phyloP scores from a whole-genome alignment of 805 yeast species.

The Wickerhamiella nectarea region DNA sequence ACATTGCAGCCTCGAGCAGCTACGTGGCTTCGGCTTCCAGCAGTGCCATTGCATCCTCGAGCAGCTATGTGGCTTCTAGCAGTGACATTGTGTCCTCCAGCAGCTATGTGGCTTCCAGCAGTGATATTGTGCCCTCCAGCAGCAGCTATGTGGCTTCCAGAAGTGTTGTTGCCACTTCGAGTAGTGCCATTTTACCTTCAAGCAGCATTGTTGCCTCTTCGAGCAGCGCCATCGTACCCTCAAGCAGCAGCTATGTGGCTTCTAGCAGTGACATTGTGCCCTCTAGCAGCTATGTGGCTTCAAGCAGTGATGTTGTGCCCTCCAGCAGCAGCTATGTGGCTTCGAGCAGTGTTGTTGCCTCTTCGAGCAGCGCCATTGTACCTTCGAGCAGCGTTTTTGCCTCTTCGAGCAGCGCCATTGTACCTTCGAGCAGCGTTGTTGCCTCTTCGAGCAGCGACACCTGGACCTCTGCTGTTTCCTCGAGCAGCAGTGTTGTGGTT shows the following conservation, averaged over 20 bases:
- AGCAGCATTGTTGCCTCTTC: not conserved
- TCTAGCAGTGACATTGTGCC: not conserved
- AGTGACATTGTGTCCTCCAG: not conserved
- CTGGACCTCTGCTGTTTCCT: not conserved
- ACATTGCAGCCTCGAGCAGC: not conserved
- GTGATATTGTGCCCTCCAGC: not conserved
- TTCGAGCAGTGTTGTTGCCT: not conserved
- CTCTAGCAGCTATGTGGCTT: not conserved
- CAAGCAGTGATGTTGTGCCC: not conserved
- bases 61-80: not conserved
- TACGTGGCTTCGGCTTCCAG: not conserved
- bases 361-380: not conserved
- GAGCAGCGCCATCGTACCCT: not conserved
- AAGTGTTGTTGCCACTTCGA: not conserved
- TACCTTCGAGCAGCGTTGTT: not conserved
- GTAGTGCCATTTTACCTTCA: not conserved
- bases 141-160: not conserved
- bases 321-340: not conserved
- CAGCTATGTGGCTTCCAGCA: not conserved
- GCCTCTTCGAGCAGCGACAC: not conserved
- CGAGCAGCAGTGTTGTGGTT: not conserved
- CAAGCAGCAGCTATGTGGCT: not conserved
- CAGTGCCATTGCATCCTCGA: no score
- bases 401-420: not conserved
- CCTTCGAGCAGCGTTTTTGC: not conserved